Evolutionary conservation across 2,329 filamentous ascomycete species (phyloP), one percentile per base, ranked within the genome.

Genomic region (Cercospora sp.): DNA sequence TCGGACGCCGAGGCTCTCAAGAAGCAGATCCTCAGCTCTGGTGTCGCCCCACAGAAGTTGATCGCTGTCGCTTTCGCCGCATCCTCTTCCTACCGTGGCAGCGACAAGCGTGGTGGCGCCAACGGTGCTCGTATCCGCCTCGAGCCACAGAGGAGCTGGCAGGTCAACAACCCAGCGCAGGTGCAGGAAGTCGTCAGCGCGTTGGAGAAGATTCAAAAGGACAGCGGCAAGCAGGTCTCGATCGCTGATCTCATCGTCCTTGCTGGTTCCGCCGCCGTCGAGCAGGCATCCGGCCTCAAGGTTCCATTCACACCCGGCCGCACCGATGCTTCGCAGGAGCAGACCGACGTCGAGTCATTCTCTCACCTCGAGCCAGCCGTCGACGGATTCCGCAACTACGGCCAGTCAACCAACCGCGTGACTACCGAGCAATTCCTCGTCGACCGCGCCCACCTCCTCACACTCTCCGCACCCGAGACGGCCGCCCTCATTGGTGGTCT

Each of bases 321-420:
- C 66, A 87, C 82, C 40, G 91, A 94, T 73, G 90, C 91, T 28
- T 84, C 88, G 0, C 86, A 90, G 78, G 89, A 91, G 76, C 85
- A 92, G 80, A 93, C 91, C 6, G 91, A 94, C 66, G 81, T 85
- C 21, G 76, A 86, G 71, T 88, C 89, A 1, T 88, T 91, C 76
- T 78, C 77, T 67, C 84, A 90, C 80, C 86, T 94, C 30, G 86
- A 92, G 83, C 90, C 91, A 1, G 73, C 82, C 32, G 86, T 85
- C n/a, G 91, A 94, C 71, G 90, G 89, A 5, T 93, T 94, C 90
- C 90, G 91, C 77, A 93, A 91, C 85, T 93, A 91, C 77, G 90
- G 90, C 75, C 83, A 86, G 72, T 86, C 86, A 1, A 88, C 85
- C 3, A 69, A 80, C 1, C 87, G 88, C 51, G 89, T 88, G 34